phyloP scores from a whole-genome alignment of 306 rosid species.

The Lagenaria siceraria region DNA sequence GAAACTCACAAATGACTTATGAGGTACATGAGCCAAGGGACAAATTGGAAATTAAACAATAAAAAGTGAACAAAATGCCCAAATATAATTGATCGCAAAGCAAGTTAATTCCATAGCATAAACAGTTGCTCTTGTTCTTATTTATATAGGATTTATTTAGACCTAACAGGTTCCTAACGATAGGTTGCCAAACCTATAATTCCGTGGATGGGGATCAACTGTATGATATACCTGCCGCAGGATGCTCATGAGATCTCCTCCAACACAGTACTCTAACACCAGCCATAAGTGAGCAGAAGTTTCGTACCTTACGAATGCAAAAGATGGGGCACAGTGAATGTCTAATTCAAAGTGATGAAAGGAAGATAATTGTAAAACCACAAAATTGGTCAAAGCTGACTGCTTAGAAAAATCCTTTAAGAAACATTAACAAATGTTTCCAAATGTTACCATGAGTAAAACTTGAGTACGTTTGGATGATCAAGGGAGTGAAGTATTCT shows the following conservation, averaged over 20 bases:
- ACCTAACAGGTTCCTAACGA: neutral
- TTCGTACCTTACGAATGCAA: slow-evolving; percentile 60
- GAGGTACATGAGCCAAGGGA: neutral
- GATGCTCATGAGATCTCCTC: slow-evolving; percentile 79
- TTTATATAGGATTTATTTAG: neutral
- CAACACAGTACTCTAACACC: slow-evolving; percentile 90
- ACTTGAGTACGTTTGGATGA: slow-evolving; percentile 67
- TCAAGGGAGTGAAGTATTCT: slow-evolving; percentile 81
- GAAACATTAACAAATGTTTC: neutral
- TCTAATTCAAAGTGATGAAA: neutral
- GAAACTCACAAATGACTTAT: neutral
- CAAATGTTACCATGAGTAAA: slow-evolving; percentile 52
- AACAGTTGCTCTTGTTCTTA: neutral
- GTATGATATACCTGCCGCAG: slow-evolving; percentile 56
- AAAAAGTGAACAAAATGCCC: neutral
- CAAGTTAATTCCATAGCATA: neutral
- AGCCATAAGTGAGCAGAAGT: slow-evolving; percentile 97
- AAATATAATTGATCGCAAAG: neutral
- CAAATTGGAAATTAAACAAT: neutral
- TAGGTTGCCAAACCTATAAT: neutral
- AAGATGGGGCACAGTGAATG: neutral
- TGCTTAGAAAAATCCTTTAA: neutral
- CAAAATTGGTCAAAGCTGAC: neutral
- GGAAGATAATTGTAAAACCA: neutral
- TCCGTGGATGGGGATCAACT: neutral